Evolutionary conservation across 495 filamentous ascomycete genomes (phyloP), one percentile per base, ranked within the genome.

Genomic region (Hypoxylon rickii): DNA sequence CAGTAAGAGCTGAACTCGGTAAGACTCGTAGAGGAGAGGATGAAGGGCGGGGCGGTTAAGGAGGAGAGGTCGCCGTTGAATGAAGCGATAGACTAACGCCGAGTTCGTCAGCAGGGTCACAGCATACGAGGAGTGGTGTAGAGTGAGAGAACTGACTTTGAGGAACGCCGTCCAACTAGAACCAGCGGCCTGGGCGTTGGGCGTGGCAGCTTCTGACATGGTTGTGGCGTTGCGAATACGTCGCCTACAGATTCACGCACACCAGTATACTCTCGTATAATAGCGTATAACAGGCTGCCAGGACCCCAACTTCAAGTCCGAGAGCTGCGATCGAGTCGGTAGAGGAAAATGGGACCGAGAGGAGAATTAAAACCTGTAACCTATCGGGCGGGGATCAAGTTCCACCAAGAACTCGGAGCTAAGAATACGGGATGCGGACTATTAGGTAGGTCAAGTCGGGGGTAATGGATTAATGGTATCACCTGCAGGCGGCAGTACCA

Each of bases 1-100:
- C 94, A 98, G 79, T 97, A 97, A 40, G 91, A 89, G 51, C 89
- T 92, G 78, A 93, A 98, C 70, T 98, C 94, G 59, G 88, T 89
- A 44, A 98, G 81, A 61, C 90, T 96, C 49, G 89, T 96, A 19
- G 88, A 85, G 42, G 90, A 93, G 32, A 97, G 86, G 71, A 98
- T 97, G 70, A 97, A 98, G 8, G 94, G 90, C 31, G 94, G 94
- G 16, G 94, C 93, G 24, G 94, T 97, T 72, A 97, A 77, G 46
- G 90, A 90, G 10, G 93, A 89, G 37, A 98, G 84, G 64, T 98
- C 94, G 64, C 95, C 94, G 73, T 90, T 96, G 79, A 97, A 97
- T 15, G 90, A 94, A 31, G 94, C 90, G 65, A 98, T 91, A 20
- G 92, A 95, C 90, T 95, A 38, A 7, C 32, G 8, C 17, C 36